These are phyloP conservation scores for Neurospora sp. DNA, from an alignment of 495 filamentous ascomycete genomes.

Conservation along the genomic window DNA sequence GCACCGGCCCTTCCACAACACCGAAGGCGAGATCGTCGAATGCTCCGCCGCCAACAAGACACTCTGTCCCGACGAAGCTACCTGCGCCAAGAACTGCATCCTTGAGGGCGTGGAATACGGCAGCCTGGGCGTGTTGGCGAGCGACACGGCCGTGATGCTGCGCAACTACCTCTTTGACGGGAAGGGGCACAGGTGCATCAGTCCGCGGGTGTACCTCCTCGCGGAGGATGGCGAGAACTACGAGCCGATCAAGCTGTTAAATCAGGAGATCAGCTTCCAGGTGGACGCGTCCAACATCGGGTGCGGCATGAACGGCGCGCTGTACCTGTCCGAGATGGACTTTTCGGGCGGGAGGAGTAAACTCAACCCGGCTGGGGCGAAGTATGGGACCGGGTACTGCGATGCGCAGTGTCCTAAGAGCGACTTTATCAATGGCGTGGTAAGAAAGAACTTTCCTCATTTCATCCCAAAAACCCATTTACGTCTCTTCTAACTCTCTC, in stretches of 20 bases:
- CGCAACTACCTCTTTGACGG: constrained; percentile 33
- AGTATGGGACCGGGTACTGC: constrained; percentile 62
- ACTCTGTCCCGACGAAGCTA: constrained; percentile 39
- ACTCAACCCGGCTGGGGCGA: constrained; percentile 50
- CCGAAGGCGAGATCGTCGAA: constrained; percentile 22
- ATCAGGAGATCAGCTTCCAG: constrained; percentile 53
- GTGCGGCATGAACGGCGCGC: constrained; percentile 59
- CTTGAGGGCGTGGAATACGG: constrained; percentile 38
- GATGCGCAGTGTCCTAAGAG: constrained; percentile 52
- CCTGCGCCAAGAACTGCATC: constrained; percentile 41
- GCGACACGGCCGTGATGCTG: constrained; percentile 30
- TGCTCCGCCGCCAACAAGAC: constrained; percentile 33
- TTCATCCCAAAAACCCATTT: too few species aligned
- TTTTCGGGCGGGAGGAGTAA: constrained; percentile 42
- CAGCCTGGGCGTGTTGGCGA: constrained; percentile 34
- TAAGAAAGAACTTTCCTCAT: too few species aligned
- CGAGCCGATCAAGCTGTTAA: constrained; percentile 47
- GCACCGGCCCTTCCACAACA: constrained; percentile 37
- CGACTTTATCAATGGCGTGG: constrained; percentile 49
- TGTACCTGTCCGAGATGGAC: constrained; percentile 58
- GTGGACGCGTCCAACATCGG: constrained; percentile 50
- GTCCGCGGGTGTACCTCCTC: constrained; percentile 53
- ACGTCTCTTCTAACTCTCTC: background rate
- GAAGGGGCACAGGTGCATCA: constrained; percentile 19
- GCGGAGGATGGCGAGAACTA: constrained; percentile 44